Evolutionary conservation across 176 grass and related monocot species (phyloP).

Genomic region (Oryza coarctata): DNA sequence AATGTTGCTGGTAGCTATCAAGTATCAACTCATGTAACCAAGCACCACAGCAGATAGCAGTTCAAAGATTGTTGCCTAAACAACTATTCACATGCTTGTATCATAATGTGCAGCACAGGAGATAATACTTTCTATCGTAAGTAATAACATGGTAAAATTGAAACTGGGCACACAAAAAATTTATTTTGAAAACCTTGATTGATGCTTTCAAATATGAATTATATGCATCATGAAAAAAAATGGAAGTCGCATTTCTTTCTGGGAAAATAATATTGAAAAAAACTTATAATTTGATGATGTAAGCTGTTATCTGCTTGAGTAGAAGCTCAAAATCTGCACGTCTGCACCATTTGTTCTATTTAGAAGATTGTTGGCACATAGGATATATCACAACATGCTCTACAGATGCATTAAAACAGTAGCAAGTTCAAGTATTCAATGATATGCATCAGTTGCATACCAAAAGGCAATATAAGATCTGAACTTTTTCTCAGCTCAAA

Average conservation of each 20-base stretch:
- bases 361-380: neutral
- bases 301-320: neutral
- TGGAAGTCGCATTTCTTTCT: neutral
- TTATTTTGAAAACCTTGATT: conserved; percentile 2
- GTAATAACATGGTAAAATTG: neutral
- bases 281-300: neutral
- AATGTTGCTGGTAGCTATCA: neutral
- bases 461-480: neutral
- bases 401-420: neutral
- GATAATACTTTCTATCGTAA: neutral
- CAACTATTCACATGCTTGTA: neutral
- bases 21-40: conserved; percentile 15
- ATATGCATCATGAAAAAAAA: neutral
- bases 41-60: conserved; percentile 6
- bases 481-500: neutral
- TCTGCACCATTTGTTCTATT: neutral
- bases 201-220: conserved; percentile 19
- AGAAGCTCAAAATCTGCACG: neutral
- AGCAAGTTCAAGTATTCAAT: neutral
- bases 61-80: neutral
- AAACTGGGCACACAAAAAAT: neutral
- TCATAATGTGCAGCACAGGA: neutral
- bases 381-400: neutral
- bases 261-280: neutral
- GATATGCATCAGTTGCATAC: neutral